Base-by-base conservation (phyloP, 352 stramenopile genomes). In the Pythium folliculosum region DNA sequence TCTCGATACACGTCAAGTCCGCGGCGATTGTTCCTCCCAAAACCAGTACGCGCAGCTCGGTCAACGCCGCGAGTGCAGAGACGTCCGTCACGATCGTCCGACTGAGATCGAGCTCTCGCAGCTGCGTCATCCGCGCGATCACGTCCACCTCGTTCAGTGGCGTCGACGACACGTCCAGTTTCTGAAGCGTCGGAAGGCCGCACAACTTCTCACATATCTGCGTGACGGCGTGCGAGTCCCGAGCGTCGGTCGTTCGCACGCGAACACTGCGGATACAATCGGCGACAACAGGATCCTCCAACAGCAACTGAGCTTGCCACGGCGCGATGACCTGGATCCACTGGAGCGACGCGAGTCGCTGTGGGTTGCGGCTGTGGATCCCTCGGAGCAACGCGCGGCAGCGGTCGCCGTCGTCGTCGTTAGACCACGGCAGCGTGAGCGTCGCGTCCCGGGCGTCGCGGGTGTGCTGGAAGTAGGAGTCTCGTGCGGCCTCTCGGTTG, bases 51-150 rank as follows among this genome's bases (percentile, higher is more conserved):
- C 37, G 12, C 16, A 67, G 35, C 10, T 17, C 22, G 10, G 50
- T 52, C 22, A 58, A 19, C 22, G 49, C 14, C 5, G 35, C 9
- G 3, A 59, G 40, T 1, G 21, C 17, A 35, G 50, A 59, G 17
- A 47, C 22, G 51, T 53, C 40, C 10, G 21, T 23, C 37, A 60
- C 60, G 2, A 5, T 44, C 9, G 60, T 57, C 2, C 48, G 30
- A 17, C 59, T 51, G 4, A 65, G 30, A 16, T 65, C 48, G 0
- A 65, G 47, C 22, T 65, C 59, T 0, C 22, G 59, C 22, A 65
- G 48, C 14, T 58, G 59, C 22, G 35, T 22, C 47, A 65, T 50
- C 19, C 10, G 5, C 3, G 59, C 53, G 21, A 65, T 50, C 5
- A 13, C 14, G 4, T 38, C 23, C 6, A 57, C n/a, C 7, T 37